A percentile compares a stretch with the other conserved stretches of the same genome.
These are phyloP conservation scores for Bremia lactucae DNA, from an alignment of 352 stramenopile genomes.

Conservation along the genomic window DNA sequence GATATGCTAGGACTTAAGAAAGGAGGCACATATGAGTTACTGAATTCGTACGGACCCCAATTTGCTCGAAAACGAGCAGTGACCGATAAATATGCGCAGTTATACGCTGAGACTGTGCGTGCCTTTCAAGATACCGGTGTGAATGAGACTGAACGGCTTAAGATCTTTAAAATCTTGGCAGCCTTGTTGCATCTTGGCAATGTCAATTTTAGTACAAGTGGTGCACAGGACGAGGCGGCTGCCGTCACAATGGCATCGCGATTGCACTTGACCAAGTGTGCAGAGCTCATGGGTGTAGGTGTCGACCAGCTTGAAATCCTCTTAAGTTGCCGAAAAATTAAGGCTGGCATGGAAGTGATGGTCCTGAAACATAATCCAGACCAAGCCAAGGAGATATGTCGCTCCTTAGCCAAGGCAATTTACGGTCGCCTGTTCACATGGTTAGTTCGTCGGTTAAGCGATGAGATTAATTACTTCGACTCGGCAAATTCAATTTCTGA, in stretches of 20 bases:
- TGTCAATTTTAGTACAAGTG: slow-evolving; percentile 65
- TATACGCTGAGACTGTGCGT: slow-evolving; percentile 58
- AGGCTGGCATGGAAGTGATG: slow-evolving; percentile 85
- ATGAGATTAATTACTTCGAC: slow-evolving; percentile 70
- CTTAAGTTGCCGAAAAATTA: slow-evolving; percentile 86
- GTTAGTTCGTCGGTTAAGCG: slow-evolving; percentile 83
- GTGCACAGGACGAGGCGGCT: slow-evolving; percentile 34
- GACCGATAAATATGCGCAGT: slow-evolving; percentile 37
- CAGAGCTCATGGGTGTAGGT: slow-evolving; percentile 82
- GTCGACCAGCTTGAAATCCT: slow-evolving; percentile 74
- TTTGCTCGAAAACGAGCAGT: slow-evolving; percentile 23
- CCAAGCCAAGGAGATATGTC: slow-evolving; percentile 82
- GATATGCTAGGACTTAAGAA: slow-evolving; percentile 49
- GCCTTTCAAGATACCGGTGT: slow-evolving; percentile 74
- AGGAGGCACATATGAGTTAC: slow-evolving; percentile 73
- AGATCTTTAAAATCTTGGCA: slow-evolving; percentile 71
- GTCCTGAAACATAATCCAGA: slow-evolving; percentile 58
- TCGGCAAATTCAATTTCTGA: slow-evolving; percentile 29
- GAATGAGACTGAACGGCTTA: slow-evolving; percentile 24
- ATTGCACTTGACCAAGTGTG: slow-evolving; percentile 67
- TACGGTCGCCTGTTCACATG: slow-evolving; percentile 94
- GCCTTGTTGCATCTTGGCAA: slow-evolving; percentile 94
- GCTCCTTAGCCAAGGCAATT: slow-evolving; percentile 92
- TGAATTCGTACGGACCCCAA: slow-evolving; percentile 73
- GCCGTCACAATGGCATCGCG: slow-evolving; percentile 26